Evolutionary conservation across 1,139 yeast species (phyloP), one percentile per base, ranked within the genome.

Genomic region (Debaryomyces nepalensis): DNA sequence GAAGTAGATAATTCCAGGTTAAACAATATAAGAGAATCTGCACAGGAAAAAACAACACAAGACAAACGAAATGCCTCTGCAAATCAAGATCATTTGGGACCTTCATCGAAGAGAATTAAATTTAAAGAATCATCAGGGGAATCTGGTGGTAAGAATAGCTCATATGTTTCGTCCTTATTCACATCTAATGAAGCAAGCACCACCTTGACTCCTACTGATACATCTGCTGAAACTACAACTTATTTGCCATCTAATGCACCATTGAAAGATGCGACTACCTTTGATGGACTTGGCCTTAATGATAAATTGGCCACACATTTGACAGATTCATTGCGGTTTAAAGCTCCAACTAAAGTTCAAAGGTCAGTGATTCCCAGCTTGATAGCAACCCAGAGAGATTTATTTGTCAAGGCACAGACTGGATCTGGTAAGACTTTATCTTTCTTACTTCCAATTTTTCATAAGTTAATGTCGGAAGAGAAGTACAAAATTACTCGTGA

Each of bases 351-450:
- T 0, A 81, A 81, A 52, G 89, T 93, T 50, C 99, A 93, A 64
- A 77, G 88, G 50, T 68, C 84, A 5, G 95, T 87, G 0, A 70
- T 91, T n/a, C 97, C 98, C 2, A 74, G 76, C 38, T 64, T 93
- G 44, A 55, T 83, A 2, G 46, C 59, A 44, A 66, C 75, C 14
- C 77, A 81, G 36, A 64, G 75, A 23, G 97, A 91, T 63, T 68
- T 89, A 44, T 86, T 91, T 52, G 87, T 90, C 39, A 95, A 88
- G 57, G 96, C 98, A 0, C 97, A 90, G 63, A 91, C 98, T 0
- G 98, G 98, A 41, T 88, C 97, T 0, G 98, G 98, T 63, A 91
- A 91, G 61, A 90, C 98, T 0, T 66, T 91, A 46, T 83, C 98
- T 0, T 93, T 88, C 60, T 70, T 85, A 10, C 68, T 93, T 37